These are phyloP conservation scores for Saturnispora zaruensis DNA, from an alignment of 805 yeast genomes.

Conservation along the genomic window DNA sequence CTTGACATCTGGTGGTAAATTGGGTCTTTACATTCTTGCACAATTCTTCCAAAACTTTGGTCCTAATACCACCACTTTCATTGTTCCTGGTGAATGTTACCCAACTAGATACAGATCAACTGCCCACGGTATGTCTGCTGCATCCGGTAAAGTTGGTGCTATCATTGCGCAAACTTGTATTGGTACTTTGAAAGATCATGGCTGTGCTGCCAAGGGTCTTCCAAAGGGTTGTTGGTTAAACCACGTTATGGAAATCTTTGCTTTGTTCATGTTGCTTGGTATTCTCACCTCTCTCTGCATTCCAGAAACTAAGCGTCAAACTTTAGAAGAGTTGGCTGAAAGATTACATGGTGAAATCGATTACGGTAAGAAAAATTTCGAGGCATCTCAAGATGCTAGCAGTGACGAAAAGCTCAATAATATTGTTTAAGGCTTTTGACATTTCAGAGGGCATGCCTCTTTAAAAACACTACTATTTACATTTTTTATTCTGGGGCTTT, in stretches of 20 bases:
- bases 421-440: background rate
- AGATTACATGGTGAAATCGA: constrained; percentile 75
- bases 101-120: constrained; percentile 95
- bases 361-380: constrained; percentile 15
- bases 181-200: constrained; percentile 76
- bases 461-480: background rate
- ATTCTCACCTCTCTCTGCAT: constrained; percentile 52
- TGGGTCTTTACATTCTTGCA: constrained; percentile 69
- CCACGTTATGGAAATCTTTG: constrained; percentile 90
- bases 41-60: constrained; percentile 91
- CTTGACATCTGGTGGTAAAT: constrained; percentile 53
- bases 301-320: constrained; percentile 89
- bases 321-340: constrained; percentile 77
- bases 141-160: constrained; percentile 87
- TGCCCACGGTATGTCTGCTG: constrained; percentile 93
- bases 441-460: background rate
- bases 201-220: constrained; percentile 48
- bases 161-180: constrained; percentile 82
- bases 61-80: constrained; percentile 87
- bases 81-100: constrained; percentile 85
- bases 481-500: background rate
- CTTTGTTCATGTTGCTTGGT: constrained; percentile 85
- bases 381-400: background rate
- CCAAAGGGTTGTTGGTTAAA: constrained; percentile 70
- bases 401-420: constrained; percentile 2